phyloP scores from a whole-genome alignment of 768 basidiomycete genomes.

The Dentipellis sp. region DNA sequence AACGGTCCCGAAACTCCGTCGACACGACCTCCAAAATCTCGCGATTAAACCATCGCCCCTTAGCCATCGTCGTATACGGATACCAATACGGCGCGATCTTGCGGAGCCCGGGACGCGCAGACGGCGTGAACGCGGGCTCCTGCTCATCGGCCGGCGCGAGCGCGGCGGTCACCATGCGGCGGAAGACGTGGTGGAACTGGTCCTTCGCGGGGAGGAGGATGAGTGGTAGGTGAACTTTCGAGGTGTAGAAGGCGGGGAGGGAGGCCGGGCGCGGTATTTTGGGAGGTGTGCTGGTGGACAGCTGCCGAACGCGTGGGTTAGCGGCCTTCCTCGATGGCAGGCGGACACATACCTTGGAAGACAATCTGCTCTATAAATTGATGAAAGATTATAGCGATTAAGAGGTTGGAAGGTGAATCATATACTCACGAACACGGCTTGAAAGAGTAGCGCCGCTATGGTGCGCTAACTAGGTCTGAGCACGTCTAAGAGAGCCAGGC shows the following conservation, averaged over 20 bases:
- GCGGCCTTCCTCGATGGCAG: too few species aligned
- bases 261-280: neutral
- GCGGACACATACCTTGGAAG: too few species aligned
- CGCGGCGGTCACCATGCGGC: slow-evolving; percentile 15
- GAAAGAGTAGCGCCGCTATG: too few species aligned
- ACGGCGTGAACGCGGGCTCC: slow-evolving; percentile 3
- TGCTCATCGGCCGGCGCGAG: slow-evolving; percentile 9
- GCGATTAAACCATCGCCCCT: slow-evolving; percentile 81
- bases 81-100: slow-evolving; percentile 89
- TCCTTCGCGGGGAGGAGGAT: slow-evolving; percentile 41
- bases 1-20: slow-evolving; percentile 89
- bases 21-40: slow-evolving; percentile 88
- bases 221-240: slow-evolving; percentile 24
- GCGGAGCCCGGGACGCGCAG: slow-evolving; percentile 42
- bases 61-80: slow-evolving; percentile 89
- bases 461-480: too few species aligned
- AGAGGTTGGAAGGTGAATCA: too few species aligned
- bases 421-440: too few species aligned
- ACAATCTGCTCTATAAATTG: too few species aligned
- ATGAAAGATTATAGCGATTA: too few species aligned
- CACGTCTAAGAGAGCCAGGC: too few species aligned
- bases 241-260: slow-evolving; percentile 9
- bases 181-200: slow-evolving; percentile 36
- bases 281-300: neutral
- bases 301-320: neutral